Evolutionary conservation across 495 filamentous ascomycete genomes (phyloP).

Genomic region (Penicillium lagena): DNA sequence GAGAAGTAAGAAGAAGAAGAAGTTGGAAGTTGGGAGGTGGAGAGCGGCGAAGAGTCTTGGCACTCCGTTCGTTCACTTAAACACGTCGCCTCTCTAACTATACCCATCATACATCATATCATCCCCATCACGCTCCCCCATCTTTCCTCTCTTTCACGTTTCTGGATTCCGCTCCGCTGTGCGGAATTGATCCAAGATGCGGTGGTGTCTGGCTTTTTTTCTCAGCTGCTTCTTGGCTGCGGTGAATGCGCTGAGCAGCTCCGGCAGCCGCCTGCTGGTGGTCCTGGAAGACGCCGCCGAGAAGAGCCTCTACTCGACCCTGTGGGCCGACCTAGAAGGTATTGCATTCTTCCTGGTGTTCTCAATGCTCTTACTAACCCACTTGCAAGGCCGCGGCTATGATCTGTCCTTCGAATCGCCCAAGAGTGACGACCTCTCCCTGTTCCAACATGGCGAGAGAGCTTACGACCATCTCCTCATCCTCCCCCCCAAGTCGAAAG

Average conservation of each 20-base stretch:
- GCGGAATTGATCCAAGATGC: constrained; percentile 54
- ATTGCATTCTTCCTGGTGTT: neutral
- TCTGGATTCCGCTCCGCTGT: constrained; percentile 25
- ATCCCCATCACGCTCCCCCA: constrained; percentile 11
- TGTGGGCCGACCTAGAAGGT: constrained; percentile 80
- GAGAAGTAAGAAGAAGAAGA: constrained; percentile 21
- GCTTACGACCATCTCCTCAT: constrained; percentile 87
- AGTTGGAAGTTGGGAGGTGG: constrained; percentile 31
- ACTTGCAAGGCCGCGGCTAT: constrained; percentile 68
- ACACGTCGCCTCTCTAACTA: constrained; percentile 42
- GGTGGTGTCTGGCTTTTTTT: constrained; percentile 66
- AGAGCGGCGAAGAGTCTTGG: constrained; percentile 36
- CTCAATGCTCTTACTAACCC: constrained; percentile 8
- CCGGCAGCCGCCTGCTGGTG: constrained; percentile 76
- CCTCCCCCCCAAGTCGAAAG: constrained; percentile 83
- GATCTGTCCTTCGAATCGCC: constrained; percentile 74
- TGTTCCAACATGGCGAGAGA: constrained; percentile 84
- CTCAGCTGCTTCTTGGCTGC: constrained; percentile 55
- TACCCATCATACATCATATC: constrained; percentile 6
- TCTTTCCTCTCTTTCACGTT: constrained; percentile 13
- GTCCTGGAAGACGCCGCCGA: constrained; percentile 77
- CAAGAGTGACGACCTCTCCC: constrained; percentile 71
- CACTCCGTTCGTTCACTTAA: constrained; percentile 26
- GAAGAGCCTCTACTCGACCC: constrained; percentile 71
- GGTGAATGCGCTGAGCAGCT: constrained; percentile 71